Base-by-base conservation (phyloP, 2,329 filamentous ascomycete species). In the Neofusicoccum parvum region DNA sequence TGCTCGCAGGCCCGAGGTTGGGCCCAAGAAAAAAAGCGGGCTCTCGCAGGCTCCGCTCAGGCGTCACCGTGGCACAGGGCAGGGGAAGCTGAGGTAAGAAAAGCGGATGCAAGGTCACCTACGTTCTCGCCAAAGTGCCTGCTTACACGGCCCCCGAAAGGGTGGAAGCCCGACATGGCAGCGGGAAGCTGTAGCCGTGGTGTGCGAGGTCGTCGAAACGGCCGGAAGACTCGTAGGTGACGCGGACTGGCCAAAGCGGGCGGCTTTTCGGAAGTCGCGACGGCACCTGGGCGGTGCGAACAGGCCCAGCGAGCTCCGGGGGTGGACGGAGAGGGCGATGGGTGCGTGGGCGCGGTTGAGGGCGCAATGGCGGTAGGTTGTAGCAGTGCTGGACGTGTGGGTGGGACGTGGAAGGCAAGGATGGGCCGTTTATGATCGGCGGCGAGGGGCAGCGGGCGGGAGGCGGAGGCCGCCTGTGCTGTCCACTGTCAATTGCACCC, bases 71-170 rank as follows among this genome's bases (percentile, higher is more conserved):
- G 10, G 41, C 41, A 46, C 56, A 49, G 56, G 41, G 41, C 39
- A 37, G 20, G 27, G n/a, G 36, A 48, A 65, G 23, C 58, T 27
- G 62, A 39, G 41, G 62, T 17, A 32, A 59, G 39, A 46, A 71
- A 66, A 66, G 62, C 49, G 60, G 68, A 50, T 34, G 59, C 5
- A 71, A 69, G 62, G 34, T 11, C 41, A 49, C 78, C 62, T 78
- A 85, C 83, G 69, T 78, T 79, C 64, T 83, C 81, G 50, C 82
- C 81, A 71, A 86, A 85, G 68, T 82, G 81, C 68, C 75, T 80
- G 70, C 79, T 82, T 53, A 86, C 78, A 68, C 81, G 76, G 12
- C 84, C 84, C 68, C 80, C 80, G 72, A 86, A 86, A 10, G 84
- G 84, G 71, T 86, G 83, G 68, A 85, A 83, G 59, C 64, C 64